phyloP scores from a whole-genome alignment of 192 early-diverging fungal genomes.

The Oehlia diaphana region DNA sequence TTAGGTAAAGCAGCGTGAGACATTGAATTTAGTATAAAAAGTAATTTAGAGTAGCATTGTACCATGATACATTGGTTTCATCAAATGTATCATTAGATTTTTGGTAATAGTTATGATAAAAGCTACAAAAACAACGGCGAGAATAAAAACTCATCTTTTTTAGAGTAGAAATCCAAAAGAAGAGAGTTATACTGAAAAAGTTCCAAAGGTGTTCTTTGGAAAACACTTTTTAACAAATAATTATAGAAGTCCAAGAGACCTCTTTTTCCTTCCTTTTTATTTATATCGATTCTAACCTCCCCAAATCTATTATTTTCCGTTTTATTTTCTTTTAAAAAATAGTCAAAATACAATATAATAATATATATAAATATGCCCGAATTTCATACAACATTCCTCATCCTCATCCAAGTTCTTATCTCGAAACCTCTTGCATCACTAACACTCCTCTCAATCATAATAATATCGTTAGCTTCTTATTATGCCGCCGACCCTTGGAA shows the following conservation, averaged over 20 bases:
- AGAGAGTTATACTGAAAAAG: neutral
- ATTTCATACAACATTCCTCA: neutral
- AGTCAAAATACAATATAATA: neutral
- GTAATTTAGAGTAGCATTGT: no score
- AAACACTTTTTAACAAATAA: neutral
- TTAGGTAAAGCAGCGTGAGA: no score
- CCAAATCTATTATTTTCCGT: neutral
- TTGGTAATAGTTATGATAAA: neutral
- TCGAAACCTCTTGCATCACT: neutral
- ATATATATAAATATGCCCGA: neutral
- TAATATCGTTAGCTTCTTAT: neutral
- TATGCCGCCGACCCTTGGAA: slow-evolving; percentile 11
- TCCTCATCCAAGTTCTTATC: neutral
- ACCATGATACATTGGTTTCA: no score
- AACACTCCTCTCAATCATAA: neutral
- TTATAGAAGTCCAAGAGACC: neutral
- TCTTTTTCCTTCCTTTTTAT: neutral
- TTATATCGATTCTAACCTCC: neutral
- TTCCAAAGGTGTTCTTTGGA: neutral
- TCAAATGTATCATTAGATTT: no score
- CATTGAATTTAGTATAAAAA: no score
- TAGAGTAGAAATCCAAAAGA: neutral
- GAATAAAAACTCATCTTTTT: neutral
- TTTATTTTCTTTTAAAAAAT: neutral
- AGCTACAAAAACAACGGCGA: neutral